Percentiles rank a stretch among this genome's conserved stretches.
phyloP scores from a whole-genome alignment of 176 grass and related monocot species.

The Dendrocalamus sinicus region DNA sequence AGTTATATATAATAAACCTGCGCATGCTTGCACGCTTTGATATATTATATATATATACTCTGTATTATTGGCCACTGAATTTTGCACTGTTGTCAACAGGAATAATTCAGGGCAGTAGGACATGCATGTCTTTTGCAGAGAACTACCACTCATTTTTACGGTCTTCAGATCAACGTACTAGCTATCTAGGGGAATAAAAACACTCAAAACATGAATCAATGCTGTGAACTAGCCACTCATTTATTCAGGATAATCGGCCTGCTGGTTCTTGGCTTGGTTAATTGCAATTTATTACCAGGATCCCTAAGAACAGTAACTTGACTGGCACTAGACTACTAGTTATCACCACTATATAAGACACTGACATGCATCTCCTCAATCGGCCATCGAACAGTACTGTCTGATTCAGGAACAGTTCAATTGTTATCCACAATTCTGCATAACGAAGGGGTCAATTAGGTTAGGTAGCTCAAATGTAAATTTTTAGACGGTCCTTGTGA shows the following conservation, averaged over 20 bases:
- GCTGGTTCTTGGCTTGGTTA: neutral
- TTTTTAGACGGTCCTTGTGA: neutral
- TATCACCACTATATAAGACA: conserved; percentile 24
- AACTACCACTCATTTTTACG: neutral
- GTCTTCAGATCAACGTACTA: neutral
- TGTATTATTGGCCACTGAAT: neutral
- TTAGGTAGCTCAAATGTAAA: neutral
- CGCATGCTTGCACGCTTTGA: neutral
- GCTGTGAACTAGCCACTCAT: too few species aligned
- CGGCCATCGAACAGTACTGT: conserved; percentile 10
- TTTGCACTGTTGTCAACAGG: conserved; percentile 26
- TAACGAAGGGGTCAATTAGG: neutral
- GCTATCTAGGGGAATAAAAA: too few species aligned
- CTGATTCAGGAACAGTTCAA: conserved; percentile 34
- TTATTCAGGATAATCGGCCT: neutral
- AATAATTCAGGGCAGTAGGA: neutral
- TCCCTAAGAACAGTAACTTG: conserved; percentile 27
- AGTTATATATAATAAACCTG: neutral
- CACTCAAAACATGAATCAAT: too few species aligned
- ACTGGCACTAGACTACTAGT: conserved; percentile 29
- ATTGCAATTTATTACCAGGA: conserved; percentile 23
- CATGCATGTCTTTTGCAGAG: conserved; percentile 1
- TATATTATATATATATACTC: neutral
- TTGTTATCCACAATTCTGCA: neutral
- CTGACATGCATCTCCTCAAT: conserved; percentile 18